Conservation (phyloP, 148 eudicot genomes). For the Fagopyrum tataricum region DNA sequence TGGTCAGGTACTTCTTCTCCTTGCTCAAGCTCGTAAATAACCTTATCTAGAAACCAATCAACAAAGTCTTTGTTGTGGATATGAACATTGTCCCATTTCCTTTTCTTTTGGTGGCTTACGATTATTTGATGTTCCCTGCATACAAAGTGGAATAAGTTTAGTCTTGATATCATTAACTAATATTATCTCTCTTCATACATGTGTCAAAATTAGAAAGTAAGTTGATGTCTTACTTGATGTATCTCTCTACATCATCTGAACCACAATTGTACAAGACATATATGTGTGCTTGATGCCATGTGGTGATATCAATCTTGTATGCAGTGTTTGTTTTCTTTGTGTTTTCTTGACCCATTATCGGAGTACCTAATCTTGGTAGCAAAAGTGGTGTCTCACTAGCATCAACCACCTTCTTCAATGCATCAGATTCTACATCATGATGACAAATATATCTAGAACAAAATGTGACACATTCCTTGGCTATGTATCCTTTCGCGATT, state of each 20-base stretch:
- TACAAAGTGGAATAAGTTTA: too few species aligned
- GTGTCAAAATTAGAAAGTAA: background rate
- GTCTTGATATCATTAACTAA: background rate
- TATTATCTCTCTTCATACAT: too few species aligned
- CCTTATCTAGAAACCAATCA: background rate
- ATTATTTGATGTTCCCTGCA: background rate
- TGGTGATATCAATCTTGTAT: background rate
- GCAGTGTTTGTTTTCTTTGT: background rate
- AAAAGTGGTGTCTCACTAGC: background rate
- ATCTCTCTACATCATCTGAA: background rate
- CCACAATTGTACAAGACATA: background rate
- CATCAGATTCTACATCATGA: background rate
- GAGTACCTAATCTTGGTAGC: background rate
- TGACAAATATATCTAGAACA: background rate
- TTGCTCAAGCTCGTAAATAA: background rate
- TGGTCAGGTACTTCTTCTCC: background rate
- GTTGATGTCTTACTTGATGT: background rate
- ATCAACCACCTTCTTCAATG: background rate
- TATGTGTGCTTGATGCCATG: background rate
- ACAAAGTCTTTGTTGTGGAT: background rate
- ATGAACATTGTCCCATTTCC: background rate
- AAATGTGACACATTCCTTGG: background rate
- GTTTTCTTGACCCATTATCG: background rate
- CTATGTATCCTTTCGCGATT: constrained; percentile 1
- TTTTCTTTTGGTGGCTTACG: background rate